Percentiles rank a stretch among this genome's conserved stretches.
phyloP scores from a whole-genome alignment of 805 yeast genomes.

The Phaffomyces opuntiae region DNA sequence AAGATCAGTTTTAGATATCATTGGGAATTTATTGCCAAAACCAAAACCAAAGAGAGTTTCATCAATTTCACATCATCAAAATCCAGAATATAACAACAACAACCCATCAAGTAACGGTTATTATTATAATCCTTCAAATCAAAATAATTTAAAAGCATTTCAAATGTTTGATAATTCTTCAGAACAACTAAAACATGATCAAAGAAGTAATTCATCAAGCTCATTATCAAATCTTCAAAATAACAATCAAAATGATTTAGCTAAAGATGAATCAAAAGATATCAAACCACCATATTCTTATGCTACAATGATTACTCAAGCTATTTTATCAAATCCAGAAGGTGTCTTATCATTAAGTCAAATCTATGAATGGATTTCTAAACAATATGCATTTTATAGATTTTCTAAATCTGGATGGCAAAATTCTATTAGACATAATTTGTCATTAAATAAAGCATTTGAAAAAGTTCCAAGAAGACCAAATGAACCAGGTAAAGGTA shows the following conservation, averaged over 20 bases:
- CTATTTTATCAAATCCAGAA: slow-evolving; percentile 80
- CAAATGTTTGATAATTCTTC: slow-evolving; percentile 44
- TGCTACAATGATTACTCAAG: slow-evolving; percentile 98
- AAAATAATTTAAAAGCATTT: slow-evolving; percentile 34
- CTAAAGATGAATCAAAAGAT: slow-evolving; percentile 86
- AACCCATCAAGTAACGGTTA: slow-evolving; percentile 5
- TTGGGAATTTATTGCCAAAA: slow-evolving; percentile 27
- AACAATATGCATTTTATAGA: slow-evolving; percentile 86
- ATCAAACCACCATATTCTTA: slow-evolving; percentile 95
- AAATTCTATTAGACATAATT: slow-evolving; percentile 91
- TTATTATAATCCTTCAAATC: slow-evolving; percentile 5
- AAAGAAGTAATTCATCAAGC: not conserved
- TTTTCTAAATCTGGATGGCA: slow-evolving; percentile 97
- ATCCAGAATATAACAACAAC: not conserved
- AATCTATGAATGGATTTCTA: slow-evolving; percentile 84
- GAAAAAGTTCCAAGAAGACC: slow-evolving; percentile 95
- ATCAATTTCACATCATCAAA: slow-evolving; percentile 9
- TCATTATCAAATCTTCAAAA: slow-evolving; percentile 4
- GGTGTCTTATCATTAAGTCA: slow-evolving; percentile 87
- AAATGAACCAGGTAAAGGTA: slow-evolving; percentile 97
- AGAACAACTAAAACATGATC: slow-evolving; percentile 3
- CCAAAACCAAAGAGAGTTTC: slow-evolving; percentile 19
- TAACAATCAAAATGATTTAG: slow-evolving; percentile 46
- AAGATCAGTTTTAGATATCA: slow-evolving; percentile 25
- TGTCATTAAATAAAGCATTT: slow-evolving; percentile 92